Evolutionary conservation across 139 green algal genomes (phyloP).

Genomic region (Pycnococcus provasolii): DNA sequence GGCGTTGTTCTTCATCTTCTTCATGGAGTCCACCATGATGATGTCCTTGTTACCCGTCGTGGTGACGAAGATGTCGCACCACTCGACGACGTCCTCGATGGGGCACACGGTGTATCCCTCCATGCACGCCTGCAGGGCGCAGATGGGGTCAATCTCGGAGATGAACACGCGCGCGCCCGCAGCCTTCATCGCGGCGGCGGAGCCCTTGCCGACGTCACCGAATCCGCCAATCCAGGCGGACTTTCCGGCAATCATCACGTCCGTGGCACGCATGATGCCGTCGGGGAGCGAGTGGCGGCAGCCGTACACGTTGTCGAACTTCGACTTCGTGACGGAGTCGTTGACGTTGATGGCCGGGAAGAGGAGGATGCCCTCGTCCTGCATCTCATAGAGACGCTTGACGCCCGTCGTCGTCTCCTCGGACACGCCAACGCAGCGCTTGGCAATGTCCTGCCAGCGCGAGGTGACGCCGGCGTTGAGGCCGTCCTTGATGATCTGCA

Average conservation of each 20-base stretch:
- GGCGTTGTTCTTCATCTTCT: slow-evolving; percentile 99
- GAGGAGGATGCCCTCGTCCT: slow-evolving; percentile 68
- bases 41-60: slow-evolving; percentile 99
- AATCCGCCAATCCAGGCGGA: slow-evolving; percentile 72
- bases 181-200: slow-evolving; percentile 89
- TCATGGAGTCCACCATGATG: slow-evolving; percentile 92
- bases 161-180: slow-evolving; percentile 82
- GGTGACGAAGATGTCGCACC: slow-evolving; percentile 96
- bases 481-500: slow-evolving; percentile 75
- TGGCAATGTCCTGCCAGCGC: slow-evolving; percentile 69
- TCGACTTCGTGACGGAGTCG: slow-evolving; percentile 99
- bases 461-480: slow-evolving; percentile 47
- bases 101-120: slow-evolving; percentile 75
- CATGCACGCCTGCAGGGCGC: slow-evolving; percentile 92
- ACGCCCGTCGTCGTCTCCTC: slow-evolving; percentile 99
- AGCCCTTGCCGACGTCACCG: slow-evolving; percentile 98
- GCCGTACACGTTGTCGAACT: slow-evolving; percentile 99
- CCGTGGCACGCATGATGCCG: slow-evolving; percentile 98
- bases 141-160: slow-evolving; percentile 98
- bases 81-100: slow-evolving; percentile 74
- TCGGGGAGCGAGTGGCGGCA: slow-evolving; percentile 98
- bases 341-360: slow-evolving; percentile 99
- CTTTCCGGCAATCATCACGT: slow-evolving; percentile 90
- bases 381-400: slow-evolving; percentile 99
- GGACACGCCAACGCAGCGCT: slow-evolving; percentile 76